Conservation (phyloP, 257 asterid genomes). For the Ophiorrhiza pumila region DNA sequence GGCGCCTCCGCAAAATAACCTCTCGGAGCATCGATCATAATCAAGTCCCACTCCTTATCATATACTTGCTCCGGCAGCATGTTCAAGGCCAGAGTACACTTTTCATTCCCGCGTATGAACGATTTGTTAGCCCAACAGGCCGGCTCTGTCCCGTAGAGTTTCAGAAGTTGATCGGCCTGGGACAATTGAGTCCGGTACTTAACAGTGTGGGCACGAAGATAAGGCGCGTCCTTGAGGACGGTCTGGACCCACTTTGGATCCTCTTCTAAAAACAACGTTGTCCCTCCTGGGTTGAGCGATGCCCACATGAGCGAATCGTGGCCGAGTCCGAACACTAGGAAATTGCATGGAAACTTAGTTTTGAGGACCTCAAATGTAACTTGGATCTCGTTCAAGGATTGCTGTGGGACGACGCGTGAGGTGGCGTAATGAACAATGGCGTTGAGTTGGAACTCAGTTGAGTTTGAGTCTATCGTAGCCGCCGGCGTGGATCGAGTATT, state of each 20-base stretch:
- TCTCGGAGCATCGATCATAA: slow-evolving; percentile 90
- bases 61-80: slow-evolving; percentile 67
- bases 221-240: slow-evolving; percentile 48
- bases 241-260: slow-evolving; percentile 66
- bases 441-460: slow-evolving; percentile 17
- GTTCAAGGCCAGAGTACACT: slow-evolving; percentile 68
- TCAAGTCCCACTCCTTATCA: slow-evolving; percentile 78
- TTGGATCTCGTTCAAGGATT: slow-evolving; percentile 21
- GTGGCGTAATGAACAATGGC: slow-evolving; percentile 40
- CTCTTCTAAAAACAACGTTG: slow-evolving; percentile 79
- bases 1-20: slow-evolving; percentile 78
- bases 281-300: slow-evolving; percentile 62
- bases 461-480: neutral
- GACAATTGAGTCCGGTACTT: slow-evolving; percentile 55
- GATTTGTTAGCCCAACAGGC: slow-evolving; percentile 51
- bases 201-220: slow-evolving; percentile 53
- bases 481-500: neutral
- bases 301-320: slow-evolving; percentile 90
- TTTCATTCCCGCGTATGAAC: slow-evolving; percentile 53
- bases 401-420: slow-evolving; percentile 31
- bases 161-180: slow-evolving; percentile 54
- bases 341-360: slow-evolving; percentile 41
- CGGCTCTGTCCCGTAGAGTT: slow-evolving; percentile 38
- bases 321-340: slow-evolving; percentile 84
- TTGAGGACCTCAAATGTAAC: slow-evolving; percentile 39